phyloP scores from a whole-genome alignment of 257 asterid genomes.

The Fraxinus excelsior region DNA sequence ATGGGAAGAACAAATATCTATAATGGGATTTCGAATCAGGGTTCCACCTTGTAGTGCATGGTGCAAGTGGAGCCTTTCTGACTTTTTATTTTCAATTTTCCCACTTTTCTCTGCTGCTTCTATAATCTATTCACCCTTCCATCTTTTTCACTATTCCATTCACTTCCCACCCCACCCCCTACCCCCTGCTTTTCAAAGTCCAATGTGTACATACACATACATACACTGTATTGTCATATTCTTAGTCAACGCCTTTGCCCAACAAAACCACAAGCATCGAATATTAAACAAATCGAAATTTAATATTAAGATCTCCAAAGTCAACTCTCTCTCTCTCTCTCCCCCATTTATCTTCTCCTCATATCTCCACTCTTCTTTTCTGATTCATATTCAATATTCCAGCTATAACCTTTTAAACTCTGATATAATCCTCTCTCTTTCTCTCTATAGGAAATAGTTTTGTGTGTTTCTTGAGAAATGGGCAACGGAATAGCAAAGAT shows the following conservation, averaged over 20 bases:
- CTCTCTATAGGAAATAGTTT: background rate
- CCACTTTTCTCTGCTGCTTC: background rate
- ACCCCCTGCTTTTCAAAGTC: background rate
- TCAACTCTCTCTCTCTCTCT: constrained; percentile 56
- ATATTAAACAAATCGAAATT: constrained; percentile 29
- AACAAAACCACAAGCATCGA: constrained; percentile 40
- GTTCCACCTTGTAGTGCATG: constrained; percentile 27
- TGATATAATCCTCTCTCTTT: background rate
- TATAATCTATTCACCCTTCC: too few relatives aligned
- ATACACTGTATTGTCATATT: constrained; percentile 10
- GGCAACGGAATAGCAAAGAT: constrained; percentile 73
- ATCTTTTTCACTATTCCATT: background rate
- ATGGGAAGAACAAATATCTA: constrained; percentile 6
- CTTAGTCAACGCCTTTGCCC: constrained; percentile 46
- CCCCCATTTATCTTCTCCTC: constrained; percentile 28
- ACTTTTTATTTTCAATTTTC: constrained; percentile 34
- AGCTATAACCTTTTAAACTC: constrained; percentile 24
- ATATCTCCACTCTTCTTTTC: constrained; percentile 12
- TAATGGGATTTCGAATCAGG: constrained; percentile 41
- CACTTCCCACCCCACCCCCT: constrained; percentile 30
- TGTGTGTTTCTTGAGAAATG: constrained; percentile 36
- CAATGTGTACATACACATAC: background rate
- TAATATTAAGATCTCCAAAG: constrained; percentile 32
- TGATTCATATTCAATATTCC: constrained; percentile 26
- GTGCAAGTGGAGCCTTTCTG: constrained; percentile 47